These are phyloP conservation scores for Skeletonema grethae DNA, from an alignment of 108 stramenopile genomes.

Conservation along the genomic window DNA sequence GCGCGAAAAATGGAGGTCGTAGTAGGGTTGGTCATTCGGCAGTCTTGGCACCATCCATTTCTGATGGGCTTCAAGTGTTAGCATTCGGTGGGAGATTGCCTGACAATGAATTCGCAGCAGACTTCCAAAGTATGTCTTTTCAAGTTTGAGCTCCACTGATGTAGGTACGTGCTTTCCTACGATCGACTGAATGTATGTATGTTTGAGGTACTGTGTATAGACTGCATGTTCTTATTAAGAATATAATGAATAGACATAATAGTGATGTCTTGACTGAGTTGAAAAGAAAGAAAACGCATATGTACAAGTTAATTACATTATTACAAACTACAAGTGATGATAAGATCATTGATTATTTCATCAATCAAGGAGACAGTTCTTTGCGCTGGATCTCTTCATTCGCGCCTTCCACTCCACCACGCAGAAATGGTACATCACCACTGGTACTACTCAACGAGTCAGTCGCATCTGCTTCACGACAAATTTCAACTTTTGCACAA, in stretches of 20 bases:
- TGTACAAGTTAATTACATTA: background rate
- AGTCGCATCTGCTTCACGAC: background rate
- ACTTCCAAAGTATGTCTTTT: conserved; percentile 41
- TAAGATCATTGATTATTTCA: background rate
- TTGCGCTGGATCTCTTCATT: background rate
- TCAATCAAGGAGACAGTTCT: background rate
- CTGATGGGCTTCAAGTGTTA: conserved; percentile 56
- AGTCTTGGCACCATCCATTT: conserved; percentile 47
- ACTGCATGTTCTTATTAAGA: background rate
- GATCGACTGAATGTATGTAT: background rate
- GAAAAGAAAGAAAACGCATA: background rate
- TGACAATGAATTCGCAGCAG: conserved; percentile 61
- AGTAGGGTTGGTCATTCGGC: conserved; percentile 64
- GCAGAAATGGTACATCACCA: background rate
- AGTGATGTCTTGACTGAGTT: background rate
- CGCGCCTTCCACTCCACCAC: background rate
- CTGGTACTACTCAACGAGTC: background rate
- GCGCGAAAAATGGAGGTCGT: conserved; percentile 51
- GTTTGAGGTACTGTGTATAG: background rate
- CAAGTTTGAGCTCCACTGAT: conserved; percentile 30
- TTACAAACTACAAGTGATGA: conserved; percentile 1
- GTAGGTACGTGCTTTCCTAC: background rate
- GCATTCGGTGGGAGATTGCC: conserved; percentile 76
- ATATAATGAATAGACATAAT: background rate
- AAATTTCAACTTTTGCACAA: background rate